Evolutionary conservation across 2,329 filamentous ascomycete species (phyloP).

Genomic region (Stenocarpella maydis): DNA sequence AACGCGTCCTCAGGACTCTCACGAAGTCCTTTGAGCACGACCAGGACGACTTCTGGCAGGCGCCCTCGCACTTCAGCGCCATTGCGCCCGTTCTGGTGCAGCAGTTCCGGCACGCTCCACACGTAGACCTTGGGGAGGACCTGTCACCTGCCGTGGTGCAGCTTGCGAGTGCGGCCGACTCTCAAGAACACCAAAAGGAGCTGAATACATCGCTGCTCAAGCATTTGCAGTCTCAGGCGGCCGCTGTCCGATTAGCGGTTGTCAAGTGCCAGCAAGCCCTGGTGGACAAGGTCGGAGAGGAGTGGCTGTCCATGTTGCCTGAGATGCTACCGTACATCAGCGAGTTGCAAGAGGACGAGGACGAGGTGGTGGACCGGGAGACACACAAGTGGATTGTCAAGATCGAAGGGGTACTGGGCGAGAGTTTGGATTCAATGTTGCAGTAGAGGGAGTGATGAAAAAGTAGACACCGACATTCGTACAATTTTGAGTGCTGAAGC

Average conservation of each 20-base stretch:
- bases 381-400: slow-evolving; percentile 88
- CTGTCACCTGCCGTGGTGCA: slow-evolving; percentile 81
- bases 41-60: slow-evolving; percentile 96
- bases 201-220: slow-evolving; percentile 82
- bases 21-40: slow-evolving; percentile 84
- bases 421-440: slow-evolving; percentile 92
- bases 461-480: neutral
- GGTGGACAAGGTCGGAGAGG: slow-evolving; percentile 84
- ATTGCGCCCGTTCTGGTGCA: slow-evolving; percentile 74
- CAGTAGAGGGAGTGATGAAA: slow-evolving; percentile 60
- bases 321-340: slow-evolving; percentile 98
- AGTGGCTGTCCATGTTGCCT: slow-evolving; percentile 89
- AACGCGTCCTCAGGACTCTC: slow-evolving; percentile 75
- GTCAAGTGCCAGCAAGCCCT: slow-evolving; percentile 83
- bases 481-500: neutral
- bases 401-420: slow-evolving; percentile 89
- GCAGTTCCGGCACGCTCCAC: slow-evolving; percentile 65
- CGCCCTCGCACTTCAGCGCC: slow-evolving; percentile 82
- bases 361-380: slow-evolving; percentile 90
- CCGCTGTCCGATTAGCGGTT: slow-evolving; percentile 79
- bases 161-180: slow-evolving; percentile 81
- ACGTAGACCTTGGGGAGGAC: slow-evolving; percentile 55
- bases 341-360: slow-evolving; percentile 95
- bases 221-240: slow-evolving; percentile 77
- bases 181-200: slow-evolving; percentile 88